Conservation (phyloP, 805 yeast species). For the Yarrowia sp. region DNA sequence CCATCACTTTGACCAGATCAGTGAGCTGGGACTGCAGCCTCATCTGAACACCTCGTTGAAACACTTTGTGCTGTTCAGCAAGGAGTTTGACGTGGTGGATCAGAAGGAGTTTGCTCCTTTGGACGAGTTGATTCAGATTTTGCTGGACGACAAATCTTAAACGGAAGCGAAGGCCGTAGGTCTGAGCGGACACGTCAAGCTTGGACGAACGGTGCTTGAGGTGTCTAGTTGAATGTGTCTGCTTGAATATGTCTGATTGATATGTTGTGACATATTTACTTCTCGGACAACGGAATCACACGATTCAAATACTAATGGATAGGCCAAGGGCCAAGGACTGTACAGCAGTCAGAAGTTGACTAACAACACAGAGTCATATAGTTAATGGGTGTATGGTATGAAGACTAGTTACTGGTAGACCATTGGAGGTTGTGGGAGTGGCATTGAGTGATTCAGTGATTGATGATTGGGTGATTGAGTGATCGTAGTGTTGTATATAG, state of each 20-base stretch:
- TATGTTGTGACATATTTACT: too few relatives aligned
- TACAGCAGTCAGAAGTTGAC: not conserved
- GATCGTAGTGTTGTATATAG: too few relatives aligned
- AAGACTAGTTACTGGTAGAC: too few relatives aligned
- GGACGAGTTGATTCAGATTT: conserved; percentile 76
- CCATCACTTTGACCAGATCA: conserved; percentile 94
- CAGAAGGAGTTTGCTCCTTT: conserved; percentile 91
- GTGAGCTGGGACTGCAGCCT: conserved; percentile 89
- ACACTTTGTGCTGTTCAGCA: conserved; percentile 87
- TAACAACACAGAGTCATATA: not conserved
- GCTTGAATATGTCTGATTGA: too few relatives aligned
- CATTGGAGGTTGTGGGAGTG: too few relatives aligned
- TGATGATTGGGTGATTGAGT: too few relatives aligned
- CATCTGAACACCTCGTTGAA: conserved; percentile 93
- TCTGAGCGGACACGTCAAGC: not conserved
- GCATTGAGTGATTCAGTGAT: too few relatives aligned
- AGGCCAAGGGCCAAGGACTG: too few relatives aligned
- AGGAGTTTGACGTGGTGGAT: conserved; percentile 79
- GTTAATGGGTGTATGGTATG: conserved; percentile 1
- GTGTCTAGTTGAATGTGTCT: too few relatives aligned
- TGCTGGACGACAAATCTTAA: conserved; percentile 55
- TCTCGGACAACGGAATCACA: too few relatives aligned
- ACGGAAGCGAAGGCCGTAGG: not conserved
- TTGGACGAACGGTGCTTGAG: too few relatives aligned
- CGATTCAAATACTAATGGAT: not conserved